These are phyloP conservation scores for Penicillium hesseltinei DNA, from an alignment of 2,329 filamentous ascomycete species.

Conservation along the genomic window DNA sequence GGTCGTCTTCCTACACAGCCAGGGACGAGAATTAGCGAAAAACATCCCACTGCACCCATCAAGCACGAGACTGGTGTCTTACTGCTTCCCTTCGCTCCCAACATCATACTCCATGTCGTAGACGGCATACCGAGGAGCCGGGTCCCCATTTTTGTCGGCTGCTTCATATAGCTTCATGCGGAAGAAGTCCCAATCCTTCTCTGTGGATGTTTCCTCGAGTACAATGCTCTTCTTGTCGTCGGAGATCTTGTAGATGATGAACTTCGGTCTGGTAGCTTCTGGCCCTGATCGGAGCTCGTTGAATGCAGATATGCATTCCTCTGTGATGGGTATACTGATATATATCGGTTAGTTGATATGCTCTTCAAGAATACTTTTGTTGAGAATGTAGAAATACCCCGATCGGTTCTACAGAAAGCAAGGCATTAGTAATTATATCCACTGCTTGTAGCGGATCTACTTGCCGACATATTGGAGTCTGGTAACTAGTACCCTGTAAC, in stretches of 20 bases:
- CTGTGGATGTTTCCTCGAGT: constrained; percentile 35
- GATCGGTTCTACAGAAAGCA: not conserved
- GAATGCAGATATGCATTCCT: constrained; percentile 34
- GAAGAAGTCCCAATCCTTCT: constrained; percentile 32
- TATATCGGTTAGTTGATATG: not conserved
- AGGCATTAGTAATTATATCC: not conserved
- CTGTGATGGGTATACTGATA: not conserved
- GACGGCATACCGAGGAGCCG: constrained; percentile 32
- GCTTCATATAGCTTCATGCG: constrained; percentile 18
- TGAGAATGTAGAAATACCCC: not conserved
- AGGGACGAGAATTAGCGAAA: not conserved
- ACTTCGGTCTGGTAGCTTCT: constrained; percentile 45
- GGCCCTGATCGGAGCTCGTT: constrained; percentile 30
- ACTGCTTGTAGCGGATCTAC: not conserved
- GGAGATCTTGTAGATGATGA: constrained; percentile 47
- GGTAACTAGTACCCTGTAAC: not conserved
- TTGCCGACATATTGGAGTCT: not conserved
- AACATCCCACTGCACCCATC: not conserved
- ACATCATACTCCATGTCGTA: constrained; percentile 40
- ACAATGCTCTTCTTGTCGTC: constrained; percentile 37
- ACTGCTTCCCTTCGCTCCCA: constrained; percentile 39
- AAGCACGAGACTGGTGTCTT: not conserved
- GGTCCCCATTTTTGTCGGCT: constrained; percentile 21
- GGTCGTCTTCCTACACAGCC: not conserved
- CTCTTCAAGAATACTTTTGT: not conserved